phyloP scores from a whole-genome alignment of 1,284 basidiomycete genomes.

The Ceratobasidium sp. region DNA sequence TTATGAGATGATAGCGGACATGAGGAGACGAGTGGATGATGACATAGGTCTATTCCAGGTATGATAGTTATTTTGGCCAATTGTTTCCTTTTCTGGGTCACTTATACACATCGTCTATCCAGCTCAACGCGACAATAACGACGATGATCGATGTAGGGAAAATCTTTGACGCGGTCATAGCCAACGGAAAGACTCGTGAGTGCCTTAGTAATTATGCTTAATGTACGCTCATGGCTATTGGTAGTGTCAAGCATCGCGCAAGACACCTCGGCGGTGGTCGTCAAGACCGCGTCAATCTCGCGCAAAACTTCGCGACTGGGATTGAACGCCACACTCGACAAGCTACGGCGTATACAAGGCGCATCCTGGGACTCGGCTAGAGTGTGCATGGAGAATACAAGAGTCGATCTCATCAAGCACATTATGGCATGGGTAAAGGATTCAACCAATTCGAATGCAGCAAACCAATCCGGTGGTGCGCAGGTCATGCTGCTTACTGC shows the following conservation, averaged over 20 bases:
- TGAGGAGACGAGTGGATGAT: slow-evolving; percentile 6
- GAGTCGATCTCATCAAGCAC: slow-evolving; percentile 1
- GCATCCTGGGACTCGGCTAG: slow-evolving; percentile 6
- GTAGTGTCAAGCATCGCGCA: too few species aligned
- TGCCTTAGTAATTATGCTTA: too few species aligned
- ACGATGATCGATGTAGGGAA: background rate
- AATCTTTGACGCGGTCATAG: background rate
- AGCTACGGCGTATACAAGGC: background rate
- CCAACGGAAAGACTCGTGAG: slow-evolving; percentile 5
- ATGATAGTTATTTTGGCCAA: background rate
- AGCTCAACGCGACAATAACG: background rate
- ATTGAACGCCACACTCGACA: slow-evolving; percentile 12
- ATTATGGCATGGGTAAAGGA: background rate
- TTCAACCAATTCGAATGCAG: background rate
- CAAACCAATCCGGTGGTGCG: background rate
- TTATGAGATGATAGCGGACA: background rate
- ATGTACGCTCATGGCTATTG: too few species aligned
- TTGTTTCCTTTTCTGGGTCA: background rate
- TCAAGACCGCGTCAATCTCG: too few species aligned
- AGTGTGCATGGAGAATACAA: slow-evolving; percentile 6
- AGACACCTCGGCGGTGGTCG: too few species aligned
- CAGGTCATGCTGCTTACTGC: too few species aligned
- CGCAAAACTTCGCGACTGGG: background rate
- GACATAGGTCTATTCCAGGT: background rate
- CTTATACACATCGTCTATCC: background rate